These are phyloP conservation scores for Xylariaceae sp. DNA, from an alignment of 2,329 filamentous ascomycete genomes.

Conservation along the genomic window DNA sequence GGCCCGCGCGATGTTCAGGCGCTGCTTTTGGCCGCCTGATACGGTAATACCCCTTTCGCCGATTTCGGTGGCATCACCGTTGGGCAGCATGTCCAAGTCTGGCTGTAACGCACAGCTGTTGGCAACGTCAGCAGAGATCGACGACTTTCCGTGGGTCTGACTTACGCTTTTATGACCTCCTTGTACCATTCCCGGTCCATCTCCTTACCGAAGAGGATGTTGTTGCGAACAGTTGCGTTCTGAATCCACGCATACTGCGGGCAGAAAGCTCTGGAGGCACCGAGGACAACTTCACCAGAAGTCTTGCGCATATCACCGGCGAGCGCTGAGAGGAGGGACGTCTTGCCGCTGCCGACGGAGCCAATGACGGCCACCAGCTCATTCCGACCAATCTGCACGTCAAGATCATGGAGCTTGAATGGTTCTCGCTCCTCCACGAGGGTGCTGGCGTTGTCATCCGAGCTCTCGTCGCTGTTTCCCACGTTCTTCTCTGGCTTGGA, in stretches of 20 bases:
- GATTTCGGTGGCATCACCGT: conserved; percentile 84
- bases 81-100: conserved; percentile 88
- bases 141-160: conserved; percentile 16
- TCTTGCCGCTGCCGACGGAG: conserved; percentile 85
- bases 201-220: conserved; percentile 83
- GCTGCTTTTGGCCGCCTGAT: conserved; percentile 90
- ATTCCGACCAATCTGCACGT: conserved; percentile 61
- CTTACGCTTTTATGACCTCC: conserved; percentile 68
- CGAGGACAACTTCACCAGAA: conserved; percentile 62
- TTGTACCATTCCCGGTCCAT: conserved; percentile 73
- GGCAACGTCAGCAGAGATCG: conserved; percentile 5
- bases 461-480: conserved; percentile 34
- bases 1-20: conserved; percentile 83
- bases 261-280: conserved; percentile 80
- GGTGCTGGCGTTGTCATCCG: conserved; percentile 46
- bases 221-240: conserved; percentile 78
- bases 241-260: conserved; percentile 98
- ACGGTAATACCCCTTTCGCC: conserved; percentile 94
- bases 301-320: conserved; percentile 93
- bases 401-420: conserved; percentile 64
- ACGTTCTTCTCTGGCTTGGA: conserved; percentile 17
- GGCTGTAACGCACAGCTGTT: conserved; percentile 67
- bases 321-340: conserved; percentile 76
- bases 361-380: conserved; percentile 83
- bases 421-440: conserved; percentile 54